Base-by-base conservation (phyloP, 2,329 filamentous ascomycete species). In the Fusarium oligoseptatum region DNA sequence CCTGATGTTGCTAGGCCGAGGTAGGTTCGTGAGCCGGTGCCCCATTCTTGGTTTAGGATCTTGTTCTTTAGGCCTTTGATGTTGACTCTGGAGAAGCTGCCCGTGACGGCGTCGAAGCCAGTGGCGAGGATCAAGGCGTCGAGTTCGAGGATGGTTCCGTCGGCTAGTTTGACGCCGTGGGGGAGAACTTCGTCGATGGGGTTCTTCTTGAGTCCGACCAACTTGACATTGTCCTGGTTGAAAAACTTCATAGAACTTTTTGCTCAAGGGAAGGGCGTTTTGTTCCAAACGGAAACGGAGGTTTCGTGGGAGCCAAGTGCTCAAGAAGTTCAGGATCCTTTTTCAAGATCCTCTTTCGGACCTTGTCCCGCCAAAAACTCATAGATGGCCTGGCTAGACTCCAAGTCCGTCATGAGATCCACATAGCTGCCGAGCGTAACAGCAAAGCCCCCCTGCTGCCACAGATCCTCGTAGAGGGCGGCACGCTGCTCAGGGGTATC, bases 81-180 rank as follows among this genome's bases (percentile, higher is more conserved):
- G 12, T 75, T 6, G 6, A 75, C 50, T 4, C 57, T 36, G 2
- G 56, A 50, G 15, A 75, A 41, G 15, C 65, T 52, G 0, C 72
- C 73, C 1, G 72, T 74, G 12, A 72, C 56, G 4, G 73, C 56
- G 55, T 75, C 73, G 6, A 74, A 75, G 1, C 73, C 73, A 1
- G 73, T 75, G 7, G 71, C 73, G 14, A 66, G 58, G 2, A 75
- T 60, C 0, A 75, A 17, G 2, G 61, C 60, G 3, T 75, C 72
- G n/a, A 57, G 29, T 6, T 66, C 58, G 11, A 36, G 41, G 3
- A 67, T 10, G 0, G 62, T 66, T 3, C 66, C 65, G 15, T 72
- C 66, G 1, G 6, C 20, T 15, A 29, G 56, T 17, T 29, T 11
- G 2, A 73, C 61, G 5, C 43, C 62, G 6, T 37, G 22, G 1